Conservation (phyloP, 768 basidiomycete species). For the Wakefieldia striispora region DNA sequence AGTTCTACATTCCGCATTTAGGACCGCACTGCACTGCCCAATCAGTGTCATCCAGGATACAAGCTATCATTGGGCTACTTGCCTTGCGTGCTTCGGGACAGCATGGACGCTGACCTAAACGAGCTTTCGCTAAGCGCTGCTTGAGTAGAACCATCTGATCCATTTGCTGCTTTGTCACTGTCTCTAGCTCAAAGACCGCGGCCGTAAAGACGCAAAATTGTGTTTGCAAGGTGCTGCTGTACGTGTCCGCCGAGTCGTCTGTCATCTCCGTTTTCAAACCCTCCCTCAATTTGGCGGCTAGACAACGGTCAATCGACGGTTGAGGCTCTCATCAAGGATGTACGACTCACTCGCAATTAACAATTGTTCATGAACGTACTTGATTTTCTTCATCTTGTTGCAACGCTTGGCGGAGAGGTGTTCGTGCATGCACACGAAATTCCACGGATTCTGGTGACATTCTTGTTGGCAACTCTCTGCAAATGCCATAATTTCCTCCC, state of each 20-base stretch:
- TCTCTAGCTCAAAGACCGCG: no score
- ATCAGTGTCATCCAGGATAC: background rate
- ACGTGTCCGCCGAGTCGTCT: background rate
- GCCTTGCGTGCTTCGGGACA: background rate
- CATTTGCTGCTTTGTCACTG: background rate
- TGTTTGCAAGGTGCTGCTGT: background rate
- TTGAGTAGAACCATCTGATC: background rate
- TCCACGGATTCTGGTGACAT: background rate
- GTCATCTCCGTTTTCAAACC: background rate
- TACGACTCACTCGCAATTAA: background rate
- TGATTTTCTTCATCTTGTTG: background rate
- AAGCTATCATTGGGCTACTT: background rate
- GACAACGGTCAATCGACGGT: background rate
- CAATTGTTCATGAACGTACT: background rate
- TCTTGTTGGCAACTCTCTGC: background rate
- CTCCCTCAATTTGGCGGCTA: background rate
- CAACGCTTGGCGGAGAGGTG: background rate
- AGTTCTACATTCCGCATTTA: no score
- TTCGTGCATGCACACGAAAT: background rate
- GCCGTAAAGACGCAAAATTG: background rate
- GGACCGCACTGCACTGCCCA: background rate
- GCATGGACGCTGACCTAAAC: no score
- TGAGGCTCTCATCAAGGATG: no score
- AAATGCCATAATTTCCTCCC: conserved; percentile 1
- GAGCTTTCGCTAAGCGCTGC: background rate